Percentiles rank a stretch among this genome's conserved stretches.
Conservation (phyloP, 805 yeast genomes). For the Candida morakotiae region DNA sequence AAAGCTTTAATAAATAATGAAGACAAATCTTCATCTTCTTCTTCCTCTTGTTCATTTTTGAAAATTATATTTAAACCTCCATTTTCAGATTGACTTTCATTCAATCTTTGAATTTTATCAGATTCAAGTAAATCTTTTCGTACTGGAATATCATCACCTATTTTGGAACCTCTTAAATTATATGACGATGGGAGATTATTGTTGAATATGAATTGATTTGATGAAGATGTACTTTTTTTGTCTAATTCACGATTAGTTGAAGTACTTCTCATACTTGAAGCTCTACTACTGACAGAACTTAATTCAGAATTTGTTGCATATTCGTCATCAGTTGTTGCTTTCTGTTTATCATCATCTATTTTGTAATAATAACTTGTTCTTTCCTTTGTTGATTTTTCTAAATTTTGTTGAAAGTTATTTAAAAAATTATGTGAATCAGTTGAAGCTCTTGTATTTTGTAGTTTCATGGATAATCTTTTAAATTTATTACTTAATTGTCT, state of each 20-base stretch:
- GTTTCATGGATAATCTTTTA: constrained; percentile 32
- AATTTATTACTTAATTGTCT: constrained; percentile 32
- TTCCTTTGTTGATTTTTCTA: constrained; percentile 16
- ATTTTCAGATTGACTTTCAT: constrained; percentile 10
- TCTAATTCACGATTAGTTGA: background rate
- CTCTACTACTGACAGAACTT: constrained; percentile 5
- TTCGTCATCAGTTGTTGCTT: constrained; percentile 3
- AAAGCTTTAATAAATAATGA: constrained; percentile 53
- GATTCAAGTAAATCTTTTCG: constrained; percentile 23
- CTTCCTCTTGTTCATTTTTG: background rate
- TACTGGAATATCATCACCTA: constrained; percentile 21
- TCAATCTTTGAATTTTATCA: constrained; percentile 10
- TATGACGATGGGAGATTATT: constrained; percentile 4
- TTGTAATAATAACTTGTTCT: constrained; percentile 21
- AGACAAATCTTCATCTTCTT: constrained; percentile 44
- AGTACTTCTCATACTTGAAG: background rate
- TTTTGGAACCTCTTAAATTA: constrained; percentile 14
- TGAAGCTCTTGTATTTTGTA: constrained; percentile 31
- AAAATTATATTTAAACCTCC: constrained; percentile 21
- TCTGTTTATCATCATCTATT: constrained; percentile 19
- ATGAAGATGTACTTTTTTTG: background rate
- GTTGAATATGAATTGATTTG: constrained; percentile 9
- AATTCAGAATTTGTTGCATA: constrained; percentile 2
- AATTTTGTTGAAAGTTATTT: constrained; percentile 36
- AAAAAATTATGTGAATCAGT: constrained; percentile 39